These are phyloP conservation scores for Botrytis paeoniae DNA, from an alignment of 2,329 filamentous ascomycete genomes.

Conservation along the genomic window DNA sequence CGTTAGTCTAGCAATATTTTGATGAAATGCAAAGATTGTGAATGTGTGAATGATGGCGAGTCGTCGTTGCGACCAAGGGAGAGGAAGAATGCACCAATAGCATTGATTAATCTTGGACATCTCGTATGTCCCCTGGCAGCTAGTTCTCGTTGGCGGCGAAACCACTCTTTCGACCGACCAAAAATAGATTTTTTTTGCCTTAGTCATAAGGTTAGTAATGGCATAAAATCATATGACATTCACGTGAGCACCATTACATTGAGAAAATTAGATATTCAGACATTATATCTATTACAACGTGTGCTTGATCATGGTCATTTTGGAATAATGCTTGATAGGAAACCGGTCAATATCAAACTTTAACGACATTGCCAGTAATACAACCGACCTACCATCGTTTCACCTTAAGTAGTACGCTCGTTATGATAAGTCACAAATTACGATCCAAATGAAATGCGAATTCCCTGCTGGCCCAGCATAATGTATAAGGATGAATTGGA, in stretches of 20 bases:
- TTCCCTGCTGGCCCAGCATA: background rate
- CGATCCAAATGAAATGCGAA: background rate
- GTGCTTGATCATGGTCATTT: background rate
- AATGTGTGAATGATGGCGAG: conserved; percentile 16
- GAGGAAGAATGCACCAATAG: conserved; percentile 17
- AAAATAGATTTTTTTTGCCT: background rate
- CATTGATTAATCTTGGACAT: conserved; percentile 11
- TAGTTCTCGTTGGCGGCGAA: conserved; percentile 19
- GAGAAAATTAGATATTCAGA: background rate
- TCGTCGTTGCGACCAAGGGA: conserved; percentile 16
- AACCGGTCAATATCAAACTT: background rate
- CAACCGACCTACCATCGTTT: background rate
- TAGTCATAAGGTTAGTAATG: background rate
- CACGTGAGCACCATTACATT: background rate
- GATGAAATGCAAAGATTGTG: conserved; percentile 18
- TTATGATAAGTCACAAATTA: conserved; percentile 7
- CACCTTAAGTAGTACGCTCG: conserved; percentile 6
- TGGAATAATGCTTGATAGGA: too few relatives aligned
- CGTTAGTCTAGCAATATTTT: conserved; percentile 19
- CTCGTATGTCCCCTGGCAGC: conserved; percentile 7
- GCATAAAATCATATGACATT: background rate
- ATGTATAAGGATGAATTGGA: background rate
- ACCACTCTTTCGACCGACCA: conserved; percentile 9
- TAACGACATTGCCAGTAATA: background rate
- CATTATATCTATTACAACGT: background rate